Evolutionary conservation across 1,139 yeast species (phyloP), one percentile per base, ranked within the genome.

Genomic region (Candida frijolesensis): DNA sequence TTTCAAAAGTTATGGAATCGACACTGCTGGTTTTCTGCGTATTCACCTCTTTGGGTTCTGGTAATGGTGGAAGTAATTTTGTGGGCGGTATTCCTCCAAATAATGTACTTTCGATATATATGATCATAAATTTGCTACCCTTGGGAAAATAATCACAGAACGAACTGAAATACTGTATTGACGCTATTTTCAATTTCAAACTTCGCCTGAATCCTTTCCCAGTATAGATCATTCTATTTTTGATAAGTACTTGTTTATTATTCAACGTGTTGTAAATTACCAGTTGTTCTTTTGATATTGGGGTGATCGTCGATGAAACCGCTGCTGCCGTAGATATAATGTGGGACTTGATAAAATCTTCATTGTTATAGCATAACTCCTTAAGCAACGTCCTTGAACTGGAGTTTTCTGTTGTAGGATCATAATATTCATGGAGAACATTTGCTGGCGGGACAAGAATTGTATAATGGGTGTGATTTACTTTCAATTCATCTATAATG

Each of bases 321-420:
- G 76, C 66, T 1, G 70, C 60, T 16, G 65, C 56, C 6, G 72
- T 67, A 50, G 76, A 70, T 29, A 89, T 66, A 22, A 90, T 79
- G 65, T 90, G 97, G 1, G 91, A 82, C 48, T 80, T 79, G 8
- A 89, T 70, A 61, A 89, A 90, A 29, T 87, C 92, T 45, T 83
- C 85, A 47, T 74, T 78, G 50, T 56, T 59, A 54, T 79, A 79
- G 61, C 92, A 87, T 19, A 85, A 65, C 3, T 87, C 90, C 14
- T 65, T 65, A 50, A 84, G 76, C 1, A 78, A 65, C 4, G 67
- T 57, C 22, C 77, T 67, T 8, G 60, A 57, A 12, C 66, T 60
- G 5, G 66, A 51, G 18, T 51, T 50, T 12, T 61, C 73, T 0
- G 85, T 62, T 12, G 74, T 76, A 12, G 73, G 71, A 57, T 87